phyloP scores from a whole-genome alignment of 2,329 filamentous ascomycete species.

The Lanzia echinophila region DNA sequence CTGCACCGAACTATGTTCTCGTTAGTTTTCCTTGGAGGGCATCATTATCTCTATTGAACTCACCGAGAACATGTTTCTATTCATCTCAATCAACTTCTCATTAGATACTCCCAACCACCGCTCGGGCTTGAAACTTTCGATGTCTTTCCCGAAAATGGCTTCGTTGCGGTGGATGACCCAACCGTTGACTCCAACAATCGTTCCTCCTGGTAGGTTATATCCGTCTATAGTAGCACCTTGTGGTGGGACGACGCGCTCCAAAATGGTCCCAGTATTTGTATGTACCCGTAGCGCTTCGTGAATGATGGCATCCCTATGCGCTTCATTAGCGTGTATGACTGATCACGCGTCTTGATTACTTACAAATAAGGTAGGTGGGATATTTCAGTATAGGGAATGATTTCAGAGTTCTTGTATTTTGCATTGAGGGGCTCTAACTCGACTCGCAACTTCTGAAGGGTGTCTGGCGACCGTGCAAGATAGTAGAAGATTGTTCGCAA shows the following conservation, averaged over 20 bases:
- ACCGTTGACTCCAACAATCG: conserved; percentile 36
- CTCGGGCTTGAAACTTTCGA: conserved; percentile 37
- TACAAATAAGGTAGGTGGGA: conserved; percentile 5
- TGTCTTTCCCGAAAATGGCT: conserved; percentile 13
- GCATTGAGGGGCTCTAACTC: too few species aligned
- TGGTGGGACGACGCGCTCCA: conserved; percentile 41
- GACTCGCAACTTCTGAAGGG: conserved; percentile 8
- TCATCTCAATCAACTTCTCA: conserved; percentile 29
- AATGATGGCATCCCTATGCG: conserved; percentile 4
- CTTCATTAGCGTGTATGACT: too few species aligned
- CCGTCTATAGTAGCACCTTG: conserved; percentile 38
- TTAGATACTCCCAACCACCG: conserved; percentile 34
- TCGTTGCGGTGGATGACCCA: conserved; percentile 10
- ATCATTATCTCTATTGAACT: too few species aligned
- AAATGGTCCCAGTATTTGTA: conserved; percentile 39
- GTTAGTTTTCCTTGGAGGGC: too few species aligned
- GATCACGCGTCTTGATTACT: neutral
- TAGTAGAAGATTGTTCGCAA: conserved; percentile 15
- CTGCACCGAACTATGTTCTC: too few species aligned
- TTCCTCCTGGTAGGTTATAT: conserved; percentile 22
- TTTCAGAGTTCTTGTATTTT: conserved; percentile 14
- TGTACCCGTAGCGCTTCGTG: conserved; percentile 39
- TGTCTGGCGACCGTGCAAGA: conserved; percentile 11
- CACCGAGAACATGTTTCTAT: conserved; percentile 25
- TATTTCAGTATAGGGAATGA: neutral